Evolutionary conservation across 257 asterid genomes (phyloP).

Genomic region (Asclepias syriaca): DNA sequence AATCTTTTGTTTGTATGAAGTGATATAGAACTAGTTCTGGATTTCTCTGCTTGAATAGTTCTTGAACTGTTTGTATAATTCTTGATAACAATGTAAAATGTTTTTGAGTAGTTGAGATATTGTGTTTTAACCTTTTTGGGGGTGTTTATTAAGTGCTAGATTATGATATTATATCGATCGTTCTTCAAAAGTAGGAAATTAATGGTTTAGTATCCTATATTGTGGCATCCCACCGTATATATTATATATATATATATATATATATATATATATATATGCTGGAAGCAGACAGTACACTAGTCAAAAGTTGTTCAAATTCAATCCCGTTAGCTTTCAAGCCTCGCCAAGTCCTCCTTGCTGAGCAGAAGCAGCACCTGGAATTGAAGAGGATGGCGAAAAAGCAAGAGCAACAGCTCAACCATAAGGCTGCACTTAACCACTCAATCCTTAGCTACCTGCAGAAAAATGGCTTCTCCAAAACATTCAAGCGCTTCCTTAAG

Average conservation of each 20-base stretch:
- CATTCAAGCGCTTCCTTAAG: slow-evolving; percentile 28
- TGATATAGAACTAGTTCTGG: not conserved
- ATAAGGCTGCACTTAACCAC: slow-evolving; percentile 19
- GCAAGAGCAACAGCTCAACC: slow-evolving; percentile 8
- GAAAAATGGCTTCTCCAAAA: slow-evolving; percentile 25
- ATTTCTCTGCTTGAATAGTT: not conserved
- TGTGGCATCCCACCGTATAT: not conserved
- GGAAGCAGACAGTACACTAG: slow-evolving; percentile 1
- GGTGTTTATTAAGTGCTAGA: not conserved
- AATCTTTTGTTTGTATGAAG: not conserved
- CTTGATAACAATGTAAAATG: not conserved
- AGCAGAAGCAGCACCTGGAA: slow-evolving; percentile 10
- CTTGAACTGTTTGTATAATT: not conserved
- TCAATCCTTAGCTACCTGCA: slow-evolving; percentile 24
- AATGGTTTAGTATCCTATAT: slow-evolving; percentile 5
- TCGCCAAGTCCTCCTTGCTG: slow-evolving; percentile 29
- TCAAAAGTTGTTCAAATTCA: slow-evolving; percentile 7
- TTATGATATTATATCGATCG: not conserved
- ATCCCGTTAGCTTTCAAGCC: slow-evolving; percentile 26
- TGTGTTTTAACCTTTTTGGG: not conserved
- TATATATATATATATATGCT: not conserved
- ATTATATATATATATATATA: no score
- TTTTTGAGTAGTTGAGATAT: not conserved
- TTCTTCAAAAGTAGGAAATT: slow-evolving; percentile 2
- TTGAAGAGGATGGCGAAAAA: slow-evolving; percentile 16